Evolutionary conservation across 2,329 filamentous ascomycete genomes (phyloP).

Genomic region (Tympanopsis confertula): DNA sequence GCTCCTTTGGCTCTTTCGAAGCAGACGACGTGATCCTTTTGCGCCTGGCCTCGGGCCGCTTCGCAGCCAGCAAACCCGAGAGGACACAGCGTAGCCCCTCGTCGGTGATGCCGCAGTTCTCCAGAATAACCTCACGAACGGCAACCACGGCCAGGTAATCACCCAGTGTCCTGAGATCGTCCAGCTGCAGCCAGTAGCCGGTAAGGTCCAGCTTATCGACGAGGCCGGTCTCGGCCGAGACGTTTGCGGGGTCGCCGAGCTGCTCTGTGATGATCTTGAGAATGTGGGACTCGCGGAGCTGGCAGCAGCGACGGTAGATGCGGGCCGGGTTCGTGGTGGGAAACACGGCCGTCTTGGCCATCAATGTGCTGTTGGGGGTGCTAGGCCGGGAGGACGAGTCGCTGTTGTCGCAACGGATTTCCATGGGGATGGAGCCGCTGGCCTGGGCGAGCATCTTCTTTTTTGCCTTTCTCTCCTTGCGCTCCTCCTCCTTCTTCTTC

Average conservation of each 20-base stretch:
- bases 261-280: conserved; percentile 86
- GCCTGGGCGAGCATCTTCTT: conserved; percentile 75
- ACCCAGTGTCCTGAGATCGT: conserved; percentile 75
- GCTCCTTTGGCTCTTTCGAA: too few relatives aligned
- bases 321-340: conserved; percentile 85
- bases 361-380: conserved; percentile 7
- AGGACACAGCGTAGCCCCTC: conserved; percentile 79
- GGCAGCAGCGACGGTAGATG: conserved; percentile 90
- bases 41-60: conserved; percentile 45
- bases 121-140: conserved; percentile 72
- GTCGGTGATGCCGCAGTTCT: conserved; percentile 78
- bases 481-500: conserved; percentile 83
- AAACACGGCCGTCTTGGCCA: conserved; percentile 32
- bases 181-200: conserved; percentile 70
- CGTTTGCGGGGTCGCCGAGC: conserved; percentile 60
- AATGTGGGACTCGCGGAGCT: conserved; percentile 83
- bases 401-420: conserved; percentile 60
- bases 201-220: conserved; percentile 75
- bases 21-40: neutral
- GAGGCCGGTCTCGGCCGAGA: conserved; percentile 55
- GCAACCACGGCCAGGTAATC: conserved; percentile 93
- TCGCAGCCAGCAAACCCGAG: conserved; percentile 73
- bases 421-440: conserved; percentile 76
- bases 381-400: conserved; percentile 34
- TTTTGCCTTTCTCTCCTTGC: conserved; percentile 84